These are phyloP conservation scores for Endocladia muricata DNA, from an alignment of 31 red algal species.

Conservation along the genomic window DNA sequence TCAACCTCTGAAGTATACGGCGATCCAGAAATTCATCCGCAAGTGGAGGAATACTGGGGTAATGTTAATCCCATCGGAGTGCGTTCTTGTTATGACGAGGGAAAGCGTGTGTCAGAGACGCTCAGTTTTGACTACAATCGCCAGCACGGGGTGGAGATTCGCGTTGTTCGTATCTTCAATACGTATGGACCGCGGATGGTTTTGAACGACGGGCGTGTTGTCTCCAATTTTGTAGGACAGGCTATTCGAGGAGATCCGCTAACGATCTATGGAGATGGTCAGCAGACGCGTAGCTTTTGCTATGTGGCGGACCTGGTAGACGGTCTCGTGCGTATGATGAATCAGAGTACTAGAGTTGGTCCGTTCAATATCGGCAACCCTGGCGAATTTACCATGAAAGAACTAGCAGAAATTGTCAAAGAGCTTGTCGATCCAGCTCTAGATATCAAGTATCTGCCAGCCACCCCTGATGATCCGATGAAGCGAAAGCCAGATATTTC, in stretches of 20 bases:
- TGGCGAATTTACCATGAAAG: constrained; percentile 93
- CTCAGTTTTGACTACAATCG: constrained; percentile 95
- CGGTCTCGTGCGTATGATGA: constrained; percentile 95
- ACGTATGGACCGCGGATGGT: constrained; percentile 99
- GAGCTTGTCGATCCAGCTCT: constrained; percentile 60
- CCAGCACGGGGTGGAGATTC: constrained; percentile 96
- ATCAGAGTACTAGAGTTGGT: constrained; percentile 65
- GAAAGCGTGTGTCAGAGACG: constrained; percentile 98
- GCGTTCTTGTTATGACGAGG: constrained; percentile 99
- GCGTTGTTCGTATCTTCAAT: constrained; percentile 98
- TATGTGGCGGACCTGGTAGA: constrained; percentile 94
- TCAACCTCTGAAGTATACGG: constrained; percentile 99
- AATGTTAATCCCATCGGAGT: constrained; percentile 99
- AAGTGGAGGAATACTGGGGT: constrained; percentile 97
- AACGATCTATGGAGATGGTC: constrained; percentile 98
- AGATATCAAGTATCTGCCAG: constrained; percentile 82
- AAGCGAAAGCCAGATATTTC: constrained; percentile 96
- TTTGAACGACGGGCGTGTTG: constrained; percentile 95
- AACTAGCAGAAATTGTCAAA: constrained; percentile 88
- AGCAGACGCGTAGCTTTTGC: constrained; percentile 98
- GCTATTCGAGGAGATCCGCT: constrained; percentile 87
- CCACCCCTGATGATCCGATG: constrained; percentile 95
- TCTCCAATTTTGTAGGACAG: constrained; percentile 98
- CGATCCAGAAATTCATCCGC: constrained; percentile 97
- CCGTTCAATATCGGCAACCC: constrained; percentile 99